These are phyloP conservation scores for Scytalidium sp. DNA, from an alignment of 2,329 filamentous ascomycete genomes.

Conservation along the genomic window DNA sequence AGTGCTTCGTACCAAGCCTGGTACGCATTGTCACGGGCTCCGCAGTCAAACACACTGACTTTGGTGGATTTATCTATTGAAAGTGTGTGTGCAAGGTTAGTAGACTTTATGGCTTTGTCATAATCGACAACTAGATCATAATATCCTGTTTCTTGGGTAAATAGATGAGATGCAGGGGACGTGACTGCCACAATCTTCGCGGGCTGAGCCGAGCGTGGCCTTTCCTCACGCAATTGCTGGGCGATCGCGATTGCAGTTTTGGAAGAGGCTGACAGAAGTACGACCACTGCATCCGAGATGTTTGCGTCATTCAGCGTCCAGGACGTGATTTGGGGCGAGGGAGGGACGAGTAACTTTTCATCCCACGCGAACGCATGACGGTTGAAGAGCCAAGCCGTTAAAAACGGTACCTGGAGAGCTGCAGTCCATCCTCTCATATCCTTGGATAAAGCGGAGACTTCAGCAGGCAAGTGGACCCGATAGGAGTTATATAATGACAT, in stretches of 20 bases:
- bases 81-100: slow-evolving; percentile 9
- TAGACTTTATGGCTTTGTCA: slow-evolving; percentile 9
- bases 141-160: slow-evolving; percentile 16
- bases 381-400: slow-evolving; percentile 18
- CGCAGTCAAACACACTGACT: slow-evolving; percentile 18
- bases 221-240: slow-evolving; percentile 17
- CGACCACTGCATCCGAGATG: slow-evolving; percentile 13
- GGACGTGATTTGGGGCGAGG: neutral
- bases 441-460: slow-evolving; percentile 5
- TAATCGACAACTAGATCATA: slow-evolving; percentile 19
- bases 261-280: slow-evolving; percentile 18
- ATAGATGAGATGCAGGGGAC: slow-evolving; percentile 15
- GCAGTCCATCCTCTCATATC: slow-evolving; percentile 17
- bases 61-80: slow-evolving; percentile 14
- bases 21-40: slow-evolving; percentile 14
- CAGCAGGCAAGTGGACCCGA: slow-evolving; percentile 4
- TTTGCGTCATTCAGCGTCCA: slow-evolving; percentile 18
- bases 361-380: slow-evolving; percentile 21
- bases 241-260: slow-evolving; percentile 22
- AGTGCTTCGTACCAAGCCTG: slow-evolving; percentile 15
- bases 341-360: slow-evolving; percentile 11
- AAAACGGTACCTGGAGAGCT: slow-evolving; percentile 17
- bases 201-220: slow-evolving; percentile 12
- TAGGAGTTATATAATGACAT: slow-evolving; percentile 24
- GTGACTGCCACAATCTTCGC: slow-evolving; percentile 18